Evolutionary conservation across 2,329 filamentous ascomycete species (phyloP).

Genomic region (Polytolypa hystricis): DNA sequence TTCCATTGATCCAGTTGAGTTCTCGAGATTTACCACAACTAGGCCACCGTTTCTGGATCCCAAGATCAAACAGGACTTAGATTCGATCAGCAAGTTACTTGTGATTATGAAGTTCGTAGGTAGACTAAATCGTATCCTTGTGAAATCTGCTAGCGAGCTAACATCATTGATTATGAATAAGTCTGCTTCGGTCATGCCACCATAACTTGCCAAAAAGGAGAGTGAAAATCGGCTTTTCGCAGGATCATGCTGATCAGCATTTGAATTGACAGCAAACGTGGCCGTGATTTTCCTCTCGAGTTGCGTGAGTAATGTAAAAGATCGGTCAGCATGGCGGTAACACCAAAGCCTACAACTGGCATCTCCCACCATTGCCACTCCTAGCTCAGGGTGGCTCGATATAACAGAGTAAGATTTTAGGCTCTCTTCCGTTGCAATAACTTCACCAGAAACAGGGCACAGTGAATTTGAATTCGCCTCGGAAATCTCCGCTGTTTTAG

Average conservation of each 20-base stretch:
- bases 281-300: constrained; percentile 19
- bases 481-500: neutral
- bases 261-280: constrained; percentile 16
- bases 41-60: constrained; percentile 48
- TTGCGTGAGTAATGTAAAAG: constrained; percentile 18
- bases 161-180: constrained; percentile 5
- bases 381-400: constrained; percentile 18
- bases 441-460: too few relatives aligned
- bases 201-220: constrained; percentile 6
- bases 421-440: neutral
- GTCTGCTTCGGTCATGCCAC: constrained; percentile 4
- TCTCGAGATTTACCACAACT: constrained; percentile 32
- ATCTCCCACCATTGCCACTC: constrained; percentile 26
- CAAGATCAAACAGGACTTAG: constrained; percentile 32
- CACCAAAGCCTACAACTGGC: constrained; percentile 22
- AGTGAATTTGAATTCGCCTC: too few relatives aligned
- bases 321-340: constrained; percentile 23
- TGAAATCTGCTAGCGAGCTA: constrained; percentile 2
- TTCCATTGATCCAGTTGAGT: neutral
- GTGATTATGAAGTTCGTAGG: constrained; percentile 42
- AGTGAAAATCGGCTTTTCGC: neutral
- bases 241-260: neutral
- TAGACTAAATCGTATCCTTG: constrained; percentile 49
- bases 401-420: constrained; percentile 20
- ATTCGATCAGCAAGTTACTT: constrained; percentile 32